Evolutionary conservation across 805 yeast genomes (phyloP), one percentile per base, ranked within the genome.

Genomic region (Saccharomycopsis javanensis): DNA sequence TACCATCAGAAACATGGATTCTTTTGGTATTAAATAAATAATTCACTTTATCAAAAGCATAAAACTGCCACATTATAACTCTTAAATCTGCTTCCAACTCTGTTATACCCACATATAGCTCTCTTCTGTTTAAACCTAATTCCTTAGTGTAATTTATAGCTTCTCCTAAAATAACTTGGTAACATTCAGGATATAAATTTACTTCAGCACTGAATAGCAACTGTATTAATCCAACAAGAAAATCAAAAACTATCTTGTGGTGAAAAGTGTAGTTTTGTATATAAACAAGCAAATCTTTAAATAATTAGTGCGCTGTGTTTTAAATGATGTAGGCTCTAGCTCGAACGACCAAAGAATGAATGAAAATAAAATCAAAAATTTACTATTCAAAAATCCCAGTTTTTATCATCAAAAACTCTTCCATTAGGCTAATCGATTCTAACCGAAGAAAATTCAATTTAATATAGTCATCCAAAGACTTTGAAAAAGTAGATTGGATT

Each of bases 91-190:
- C 53, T 15, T 31, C 53, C 16, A 51, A 6, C 35, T 51, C 53
- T 28, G 53, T 28, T 51, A 51, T 10, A 16, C 45, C 53, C n/a
- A 51, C 53, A n/a, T 51, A 51, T 51, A 51, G 37, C 18, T 51
- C 53, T 31, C 18, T 51, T 51, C 53, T 51, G 20, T 51, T 51
- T 18, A 51, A 51, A 28, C 53, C 53, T 25, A 51, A 51, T 51
- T 28, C 18, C 16, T 31, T 13, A 28, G 37, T 25, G 31, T 31
- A 51, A 13, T 51, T 23, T 51, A 51, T 51, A 28, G 53, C 53
- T 31, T 51, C 53, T 7, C 42, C 31, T 28, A 51, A 34, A 31
- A 51, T 51, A 31, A 34, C 31, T 20, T 51, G 28, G 18, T 28
- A 28, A 34, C 42, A 33, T 31, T 51, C 42, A 30, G 53, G 53